A percentile compares a stretch with the other conserved stretches of the same genome.
Conservation (phyloP, 352 stramenopile species). For the Globisporangium alternatum region DNA sequence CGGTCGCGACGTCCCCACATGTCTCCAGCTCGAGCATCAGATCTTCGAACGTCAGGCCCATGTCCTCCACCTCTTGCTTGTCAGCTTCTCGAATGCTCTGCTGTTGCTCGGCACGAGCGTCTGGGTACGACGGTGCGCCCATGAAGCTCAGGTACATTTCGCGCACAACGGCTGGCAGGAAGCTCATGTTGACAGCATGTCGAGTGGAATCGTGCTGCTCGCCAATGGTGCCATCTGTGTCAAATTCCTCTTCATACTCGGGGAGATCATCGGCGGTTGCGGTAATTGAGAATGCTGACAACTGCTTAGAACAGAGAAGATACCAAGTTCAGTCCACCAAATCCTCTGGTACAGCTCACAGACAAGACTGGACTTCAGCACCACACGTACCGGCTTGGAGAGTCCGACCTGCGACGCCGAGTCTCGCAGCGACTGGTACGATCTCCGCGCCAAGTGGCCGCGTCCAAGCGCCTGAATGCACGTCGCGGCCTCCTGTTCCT, state of each 20-base stretch:
- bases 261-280: slow-evolving; percentile 19
- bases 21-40: slow-evolving; percentile 45
- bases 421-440: slow-evolving; percentile 35
- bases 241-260: slow-evolving; percentile 15
- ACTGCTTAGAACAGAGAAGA: slow-evolving; percentile 11
- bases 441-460: slow-evolving; percentile 52
- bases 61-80: slow-evolving; percentile 24
- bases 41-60: slow-evolving; percentile 37
- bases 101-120: neutral
- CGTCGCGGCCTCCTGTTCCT: slow-evolving; percentile 54
- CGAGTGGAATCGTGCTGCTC: neutral
- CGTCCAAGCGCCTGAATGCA: slow-evolving; percentile 69
- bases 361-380: neutral
- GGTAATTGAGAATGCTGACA: slow-evolving; percentile 34
- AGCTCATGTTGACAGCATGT: slow-evolving; percentile 32
- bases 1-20: slow-evolving; percentile 26
- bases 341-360: neutral
- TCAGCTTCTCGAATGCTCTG: slow-evolving; percentile 6
- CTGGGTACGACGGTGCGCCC: slow-evolving; percentile 7
- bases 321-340: neutral
- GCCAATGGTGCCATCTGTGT: slow-evolving; percentile 7
- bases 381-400: slow-evolving; percentile 14
- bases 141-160: slow-evolving; percentile 29
- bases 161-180: slow-evolving; percentile 35
- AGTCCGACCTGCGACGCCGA: slow-evolving; percentile 23